phyloP scores from a whole-genome alignment of 345 rosid species.

The Ceriops tagal region DNA sequence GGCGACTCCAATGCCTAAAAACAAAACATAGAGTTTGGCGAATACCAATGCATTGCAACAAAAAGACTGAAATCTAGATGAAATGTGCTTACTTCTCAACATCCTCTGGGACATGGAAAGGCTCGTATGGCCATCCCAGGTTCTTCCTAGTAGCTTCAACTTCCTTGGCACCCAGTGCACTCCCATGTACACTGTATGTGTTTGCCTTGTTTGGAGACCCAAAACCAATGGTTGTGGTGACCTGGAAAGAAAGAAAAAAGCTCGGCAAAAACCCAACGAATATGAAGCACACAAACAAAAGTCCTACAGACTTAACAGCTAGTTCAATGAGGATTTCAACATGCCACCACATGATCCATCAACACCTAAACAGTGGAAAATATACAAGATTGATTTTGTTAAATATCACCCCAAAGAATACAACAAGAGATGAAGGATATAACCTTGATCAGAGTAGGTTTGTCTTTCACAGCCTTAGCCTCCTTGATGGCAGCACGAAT shows the following conservation, averaged over 20 bases:
- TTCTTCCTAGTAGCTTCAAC: slow-evolving; percentile 97
- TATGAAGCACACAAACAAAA: neutral
- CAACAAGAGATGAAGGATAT: neutral
- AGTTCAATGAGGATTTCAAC: neutral
- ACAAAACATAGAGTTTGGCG: neutral
- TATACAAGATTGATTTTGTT: neutral
- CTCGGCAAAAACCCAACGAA: slow-evolving; percentile 3
- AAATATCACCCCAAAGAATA: neutral
- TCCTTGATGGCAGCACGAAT: slow-evolving; percentile 98
- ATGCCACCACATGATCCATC: neutral
- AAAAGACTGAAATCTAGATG: neutral
- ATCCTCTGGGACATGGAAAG: slow-evolving; percentile 94
- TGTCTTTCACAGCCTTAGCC: slow-evolving; percentile 94
- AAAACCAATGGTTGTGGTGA: slow-evolving; percentile 92
- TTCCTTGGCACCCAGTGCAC: slow-evolving; percentile 97
- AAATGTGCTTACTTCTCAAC: slow-evolving; percentile 57
- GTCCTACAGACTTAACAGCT: neutral
- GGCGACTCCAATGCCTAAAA: slow-evolving; percentile 96
- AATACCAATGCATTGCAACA: neutral
- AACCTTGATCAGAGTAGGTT: slow-evolving; percentile 87
- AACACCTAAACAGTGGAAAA: neutral
- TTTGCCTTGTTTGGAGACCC: slow-evolving; percentile 99
- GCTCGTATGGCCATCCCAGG: slow-evolving; percentile 93
- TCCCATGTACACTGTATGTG: slow-evolving; percentile 92
- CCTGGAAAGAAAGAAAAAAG: slow-evolving; percentile 30